Evolutionary conservation across 2,329 filamentous ascomycete genomes (phyloP).

Genomic region (Neonectria magnoliae): DNA sequence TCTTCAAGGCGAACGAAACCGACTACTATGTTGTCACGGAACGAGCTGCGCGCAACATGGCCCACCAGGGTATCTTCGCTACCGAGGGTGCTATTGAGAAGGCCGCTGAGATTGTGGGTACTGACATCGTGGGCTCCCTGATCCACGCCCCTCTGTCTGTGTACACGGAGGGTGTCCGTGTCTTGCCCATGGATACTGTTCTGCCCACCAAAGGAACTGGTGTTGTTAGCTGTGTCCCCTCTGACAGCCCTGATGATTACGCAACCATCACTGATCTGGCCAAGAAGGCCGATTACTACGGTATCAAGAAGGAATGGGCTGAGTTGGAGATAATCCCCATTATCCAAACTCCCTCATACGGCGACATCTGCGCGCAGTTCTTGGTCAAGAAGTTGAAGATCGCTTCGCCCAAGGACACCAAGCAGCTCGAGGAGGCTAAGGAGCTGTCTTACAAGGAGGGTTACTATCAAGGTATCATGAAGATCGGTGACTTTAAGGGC

Average conservation of each 20-base stretch:
- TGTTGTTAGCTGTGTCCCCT: slow-evolving; percentile 95
- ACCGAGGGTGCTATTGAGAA: slow-evolving; percentile 80
- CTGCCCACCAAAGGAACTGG: slow-evolving; percentile 94
- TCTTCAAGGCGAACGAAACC: slow-evolving; percentile 81
- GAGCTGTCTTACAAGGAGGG: slow-evolving; percentile 97
- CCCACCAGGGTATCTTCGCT: slow-evolving; percentile 88
- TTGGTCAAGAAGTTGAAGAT: slow-evolving; percentile 96
- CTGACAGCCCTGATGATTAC: slow-evolving; percentile 93
- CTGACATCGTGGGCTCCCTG: slow-evolving; percentile 86
- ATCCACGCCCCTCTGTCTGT: slow-evolving; percentile 89
- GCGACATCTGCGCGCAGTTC: slow-evolving; percentile 82
- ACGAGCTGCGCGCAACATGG: slow-evolving; percentile 93
- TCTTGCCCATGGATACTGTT: slow-evolving; percentile 95
- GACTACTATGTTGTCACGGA: slow-evolving; percentile 89
- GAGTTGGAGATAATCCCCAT: slow-evolving; percentile 90
- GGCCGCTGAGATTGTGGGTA: slow-evolving; percentile 78
- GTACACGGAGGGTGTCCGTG: slow-evolving; percentile 83
- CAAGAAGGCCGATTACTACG: slow-evolving; percentile 97
- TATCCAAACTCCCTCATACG: slow-evolving; percentile 88
- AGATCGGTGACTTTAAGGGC: slow-evolving; percentile 87
- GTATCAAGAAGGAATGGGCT: slow-evolving; percentile 96
- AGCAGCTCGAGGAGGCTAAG: slow-evolving; percentile 90
- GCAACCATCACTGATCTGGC: slow-evolving; percentile 86
- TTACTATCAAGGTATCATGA: slow-evolving; percentile 93
- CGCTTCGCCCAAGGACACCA: slow-evolving; percentile 92